Conservation (phyloP, 208 protist species). For the Lotmaria passim region DNA sequence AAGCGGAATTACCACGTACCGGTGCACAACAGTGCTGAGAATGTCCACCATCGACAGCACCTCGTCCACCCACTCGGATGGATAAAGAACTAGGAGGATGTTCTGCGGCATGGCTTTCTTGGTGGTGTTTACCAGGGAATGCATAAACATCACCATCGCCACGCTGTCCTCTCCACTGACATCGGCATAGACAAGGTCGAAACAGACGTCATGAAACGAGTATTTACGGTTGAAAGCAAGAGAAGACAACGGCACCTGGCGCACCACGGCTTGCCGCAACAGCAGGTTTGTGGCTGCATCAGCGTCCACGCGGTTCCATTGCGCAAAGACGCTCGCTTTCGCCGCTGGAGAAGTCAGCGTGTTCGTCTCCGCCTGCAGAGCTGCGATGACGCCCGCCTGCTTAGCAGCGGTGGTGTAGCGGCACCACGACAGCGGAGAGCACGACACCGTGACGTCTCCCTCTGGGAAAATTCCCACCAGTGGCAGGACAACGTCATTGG, state of each 20-base stretch:
- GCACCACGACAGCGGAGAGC: constrained; percentile 3
- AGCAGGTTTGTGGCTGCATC: background rate
- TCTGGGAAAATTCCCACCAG: background rate
- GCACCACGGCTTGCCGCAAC: background rate
- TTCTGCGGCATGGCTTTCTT: constrained; percentile 13
- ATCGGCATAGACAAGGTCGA: constrained; percentile 53
- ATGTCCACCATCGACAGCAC: constrained; percentile 14
- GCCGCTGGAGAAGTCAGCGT: constrained; percentile 1
- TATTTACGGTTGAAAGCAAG: constrained; percentile 1
- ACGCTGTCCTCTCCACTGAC: constrained; percentile 33
- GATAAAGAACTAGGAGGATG: constrained; percentile 36
- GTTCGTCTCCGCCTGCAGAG: constrained; percentile 1
- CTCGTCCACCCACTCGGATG: constrained; percentile 30
- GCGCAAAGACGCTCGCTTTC: constrained; percentile 7
- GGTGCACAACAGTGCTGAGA: constrained; percentile 2
- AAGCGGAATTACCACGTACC: constrained; percentile 27
- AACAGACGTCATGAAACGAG: constrained; percentile 16
- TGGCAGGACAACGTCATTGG: constrained; percentile 1
- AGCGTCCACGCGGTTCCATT: background rate
- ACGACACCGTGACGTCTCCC: background rate
- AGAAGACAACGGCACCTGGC: background rate
- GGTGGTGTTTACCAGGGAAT: constrained; percentile 2
- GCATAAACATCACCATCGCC: constrained; percentile 32
- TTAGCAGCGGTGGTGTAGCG: background rate
- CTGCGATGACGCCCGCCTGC: background rate